Evolutionary conservation across 169 alveolate species (phyloP).

Genomic region (Plasmodium gallinaceum): DNA sequence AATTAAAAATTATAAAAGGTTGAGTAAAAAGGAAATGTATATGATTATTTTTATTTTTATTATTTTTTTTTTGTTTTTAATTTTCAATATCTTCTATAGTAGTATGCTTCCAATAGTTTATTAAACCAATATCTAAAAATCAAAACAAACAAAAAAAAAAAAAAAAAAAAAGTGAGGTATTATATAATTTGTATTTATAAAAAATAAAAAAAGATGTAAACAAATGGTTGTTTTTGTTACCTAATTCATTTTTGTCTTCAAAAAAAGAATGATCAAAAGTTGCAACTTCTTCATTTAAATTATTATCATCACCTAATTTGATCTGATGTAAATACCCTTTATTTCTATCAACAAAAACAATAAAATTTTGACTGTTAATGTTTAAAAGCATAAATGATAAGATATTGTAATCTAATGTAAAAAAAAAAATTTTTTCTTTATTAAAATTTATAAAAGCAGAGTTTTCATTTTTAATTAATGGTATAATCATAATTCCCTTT

Average conservation of each 20-base stretch:
- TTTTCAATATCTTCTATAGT: slow-evolving; percentile 22
- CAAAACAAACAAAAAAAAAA: slow-evolving; percentile 1
- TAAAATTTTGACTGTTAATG: not conserved
- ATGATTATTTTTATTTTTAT: not conserved
- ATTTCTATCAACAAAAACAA: slow-evolving; percentile 37
- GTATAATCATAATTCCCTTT: slow-evolving; percentile 49
- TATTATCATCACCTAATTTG: slow-evolving; percentile 7
- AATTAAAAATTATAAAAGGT: too few relatives aligned
- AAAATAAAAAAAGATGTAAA: too few relatives aligned
- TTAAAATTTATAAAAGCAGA: not conserved
- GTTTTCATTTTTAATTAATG: not conserved
- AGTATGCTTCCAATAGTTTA: slow-evolving; percentile 67
- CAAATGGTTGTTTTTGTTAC: not conserved
- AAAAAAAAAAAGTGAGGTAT: not conserved
- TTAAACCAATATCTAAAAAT: slow-evolving; percentile 58
- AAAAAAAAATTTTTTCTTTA: slow-evolving; percentile 41
- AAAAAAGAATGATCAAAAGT: slow-evolving; percentile 29
- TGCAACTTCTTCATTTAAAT: slow-evolving; percentile 8
- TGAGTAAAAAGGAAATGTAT: not conserved
- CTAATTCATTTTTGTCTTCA: not conserved
- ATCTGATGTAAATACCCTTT: slow-evolving; percentile 38
- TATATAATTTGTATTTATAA: too few relatives aligned
- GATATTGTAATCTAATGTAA: slow-evolving; percentile 8
- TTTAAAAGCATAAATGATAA: slow-evolving; percentile 31
- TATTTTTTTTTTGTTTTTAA: not conserved